Conservation (phyloP, 352 stramenopile species). For the Globisporangium radiosum region DNA sequence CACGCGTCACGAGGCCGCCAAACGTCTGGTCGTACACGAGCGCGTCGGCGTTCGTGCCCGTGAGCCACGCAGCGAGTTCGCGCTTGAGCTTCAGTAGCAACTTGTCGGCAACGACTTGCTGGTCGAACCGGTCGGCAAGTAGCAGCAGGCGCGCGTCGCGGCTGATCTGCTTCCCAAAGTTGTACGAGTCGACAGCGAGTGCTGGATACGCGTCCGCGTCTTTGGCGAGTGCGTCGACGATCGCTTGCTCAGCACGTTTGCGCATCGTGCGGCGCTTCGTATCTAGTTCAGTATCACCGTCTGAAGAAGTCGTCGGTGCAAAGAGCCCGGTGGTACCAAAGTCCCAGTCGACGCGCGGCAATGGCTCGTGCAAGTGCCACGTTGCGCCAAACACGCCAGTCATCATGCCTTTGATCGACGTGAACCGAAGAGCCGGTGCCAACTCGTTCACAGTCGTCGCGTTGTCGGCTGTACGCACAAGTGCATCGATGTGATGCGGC, state of each 20-base stretch:
- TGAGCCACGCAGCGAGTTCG: conserved; percentile 55
- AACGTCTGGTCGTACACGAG: conserved; percentile 92
- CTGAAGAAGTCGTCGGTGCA: too few species aligned
- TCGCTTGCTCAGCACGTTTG: conserved; percentile 21
- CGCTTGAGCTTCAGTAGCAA: conserved; percentile 51
- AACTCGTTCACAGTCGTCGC: conserved; percentile 19
- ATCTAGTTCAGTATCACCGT: neutral
- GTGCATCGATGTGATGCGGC: conserved; percentile 64
- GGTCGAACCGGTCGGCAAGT: conserved; percentile 69
- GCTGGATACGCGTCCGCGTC: conserved; percentile 48
- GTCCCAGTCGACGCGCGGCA: conserved; percentile 58
- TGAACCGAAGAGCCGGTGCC: conserved; percentile 47
- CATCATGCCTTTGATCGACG: conserved; percentile 72
- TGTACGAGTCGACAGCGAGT: conserved; percentile 58
- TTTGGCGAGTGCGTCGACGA: conserved; percentile 32
- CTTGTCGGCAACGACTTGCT: conserved; percentile 34
- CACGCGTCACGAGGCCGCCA: conserved; percentile 86
- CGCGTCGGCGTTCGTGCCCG: conserved; percentile 47
- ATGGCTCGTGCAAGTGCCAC: conserved; percentile 60
- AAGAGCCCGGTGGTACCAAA: conserved; percentile 55
- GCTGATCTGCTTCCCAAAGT: conserved; percentile 75
- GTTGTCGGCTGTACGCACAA: conserved; percentile 12
- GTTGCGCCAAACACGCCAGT: conserved; percentile 44
- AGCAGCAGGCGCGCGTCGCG: conserved; percentile 65
- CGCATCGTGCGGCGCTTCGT: conserved; percentile 27